Evolutionary conservation across 1,284 basidiomycete genomes (phyloP), one percentile per base, ranked within the genome.

Genomic region (Apiotrichum domesticum): DNA sequence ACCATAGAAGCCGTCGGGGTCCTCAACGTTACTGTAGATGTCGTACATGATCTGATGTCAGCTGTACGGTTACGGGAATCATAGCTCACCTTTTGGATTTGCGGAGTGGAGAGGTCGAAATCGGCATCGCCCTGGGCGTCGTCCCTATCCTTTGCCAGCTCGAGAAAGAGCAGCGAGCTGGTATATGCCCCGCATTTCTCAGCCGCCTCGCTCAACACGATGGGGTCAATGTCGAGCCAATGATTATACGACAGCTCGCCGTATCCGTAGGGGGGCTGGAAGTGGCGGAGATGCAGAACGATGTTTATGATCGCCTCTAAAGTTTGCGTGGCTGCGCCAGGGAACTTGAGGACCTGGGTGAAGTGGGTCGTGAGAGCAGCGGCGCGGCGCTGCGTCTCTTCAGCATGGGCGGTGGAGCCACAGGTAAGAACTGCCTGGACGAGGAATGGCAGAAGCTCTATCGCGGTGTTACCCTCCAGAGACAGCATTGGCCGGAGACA

Each of bases 1-100:
- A 2, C 91, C 92, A 73, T 98, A 98, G 72, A 98, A 98, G 1
- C 95, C 92, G 67, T 98, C 95, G 0, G 94, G 94, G 68, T 98
- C 95, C 68, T 96, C 92, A 57, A 98, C 91, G 68, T 91, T 89
- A 61, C 85, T 86, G 71, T 97, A 98, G 52, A 98, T 91, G 53
- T 88, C 85, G 75, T 94, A 96, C 46, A 98, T 79, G 37, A 93
- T 81, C 74, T 75, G 42, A 3, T 4, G 10, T 75, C 69, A 39
- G 65, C 15, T 45, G 13, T 6, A 15, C 2, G 7, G 13, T 3
- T 8, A 40, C 43, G 11, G 6, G 4, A 4, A 29, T 8, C 35
- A 35, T 13, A 14, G 10, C 67, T 56, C 51, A 72, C 73, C 49
- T 69, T 65, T 44, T 74, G 72, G 1, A 72, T 61, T 5, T 62